phyloP scores from a whole-genome alignment of 2,329 filamentous ascomycete genomes.

The Magnaporthiopsis rhizophila region DNA sequence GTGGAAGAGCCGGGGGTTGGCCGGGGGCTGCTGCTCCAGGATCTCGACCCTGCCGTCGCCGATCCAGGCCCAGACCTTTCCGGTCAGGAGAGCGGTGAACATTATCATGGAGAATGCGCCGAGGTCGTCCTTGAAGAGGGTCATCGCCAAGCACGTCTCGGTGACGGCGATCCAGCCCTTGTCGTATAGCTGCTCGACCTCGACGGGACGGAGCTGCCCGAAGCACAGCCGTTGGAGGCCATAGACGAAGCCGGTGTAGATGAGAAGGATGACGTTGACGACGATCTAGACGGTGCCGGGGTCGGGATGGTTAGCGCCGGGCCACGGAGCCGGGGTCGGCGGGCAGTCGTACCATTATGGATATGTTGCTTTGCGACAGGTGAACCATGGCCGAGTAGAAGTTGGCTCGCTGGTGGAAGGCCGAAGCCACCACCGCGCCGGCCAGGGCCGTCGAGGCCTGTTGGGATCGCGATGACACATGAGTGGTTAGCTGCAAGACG shows the following conservation, averaged over 20 bases:
- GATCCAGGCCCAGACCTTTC: slow-evolving; percentile 98
- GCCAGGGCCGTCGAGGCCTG: slow-evolving; percentile 79
- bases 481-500: slow-evolving; percentile 1
- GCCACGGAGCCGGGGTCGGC: background rate
- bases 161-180: slow-evolving; percentile 97
- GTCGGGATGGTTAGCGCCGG: slow-evolving; percentile 4
- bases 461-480: slow-evolving; percentile 10
- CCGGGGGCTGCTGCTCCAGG: slow-evolving; percentile 88
- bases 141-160: slow-evolving; percentile 96
- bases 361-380: slow-evolving; percentile 91
- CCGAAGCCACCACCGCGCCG: slow-evolving; percentile 74
- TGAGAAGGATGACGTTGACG: slow-evolving; percentile 79
- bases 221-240: slow-evolving; percentile 85
- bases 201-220: slow-evolving; percentile 81
- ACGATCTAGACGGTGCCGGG: slow-evolving; percentile 55
- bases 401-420: slow-evolving; percentile 90
- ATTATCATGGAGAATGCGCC: slow-evolving; percentile 93
- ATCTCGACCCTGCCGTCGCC: slow-evolving; percentile 90
- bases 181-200: slow-evolving; percentile 95
- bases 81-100: slow-evolving; percentile 87
- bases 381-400: slow-evolving; percentile 99
- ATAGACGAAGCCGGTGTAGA: slow-evolving; percentile 75
- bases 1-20: slow-evolving; percentile 84
- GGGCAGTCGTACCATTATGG: slow-evolving; percentile 63
- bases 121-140: slow-evolving; percentile 91